These are phyloP conservation scores for Crithidia acanthocephali DNA, from an alignment of 208 protist genomes.

Conservation along the genomic window DNA sequence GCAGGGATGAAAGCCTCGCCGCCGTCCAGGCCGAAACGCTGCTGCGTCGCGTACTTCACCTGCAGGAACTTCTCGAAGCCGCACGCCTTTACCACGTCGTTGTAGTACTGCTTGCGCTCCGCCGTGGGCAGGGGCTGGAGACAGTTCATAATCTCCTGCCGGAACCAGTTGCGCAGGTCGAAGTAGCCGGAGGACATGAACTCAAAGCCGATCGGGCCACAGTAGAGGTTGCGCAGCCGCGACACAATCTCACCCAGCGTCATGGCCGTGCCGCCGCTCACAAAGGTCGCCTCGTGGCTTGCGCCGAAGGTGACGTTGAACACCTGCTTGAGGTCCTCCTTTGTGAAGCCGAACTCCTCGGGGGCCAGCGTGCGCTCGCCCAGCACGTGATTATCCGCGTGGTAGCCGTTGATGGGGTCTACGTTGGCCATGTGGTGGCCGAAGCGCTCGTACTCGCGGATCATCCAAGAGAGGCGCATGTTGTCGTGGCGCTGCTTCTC, in stretches of 20 bases:
- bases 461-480: slow-evolving; percentile 92
- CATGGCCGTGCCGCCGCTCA: slow-evolving; percentile 72
- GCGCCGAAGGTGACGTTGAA: slow-evolving; percentile 86
- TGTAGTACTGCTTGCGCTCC: slow-evolving; percentile 73
- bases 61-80: slow-evolving; percentile 95
- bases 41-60: slow-evolving; percentile 93
- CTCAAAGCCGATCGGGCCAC: slow-evolving; percentile 94
- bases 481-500: slow-evolving; percentile 88
- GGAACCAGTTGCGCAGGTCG: slow-evolving; percentile 96
- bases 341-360: slow-evolving; percentile 82
- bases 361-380: slow-evolving; percentile 52
- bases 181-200: slow-evolving; percentile 97
- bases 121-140: slow-evolving; percentile 51
- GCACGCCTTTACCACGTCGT: slow-evolving; percentile 89
- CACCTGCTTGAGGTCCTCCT: slow-evolving; percentile 70
- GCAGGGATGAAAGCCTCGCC: slow-evolving; percentile 96
- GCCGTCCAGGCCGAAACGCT: slow-evolving; percentile 98
- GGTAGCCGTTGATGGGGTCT: slow-evolving; percentile 64
- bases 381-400: slow-evolving; percentile 23
- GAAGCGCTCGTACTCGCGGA: slow-evolving; percentile 85
- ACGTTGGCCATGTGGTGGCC: slow-evolving; percentile 85
- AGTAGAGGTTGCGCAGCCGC: slow-evolving; percentile 88
- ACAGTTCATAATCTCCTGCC: slow-evolving; percentile 87
- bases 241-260: slow-evolving; percentile 81
- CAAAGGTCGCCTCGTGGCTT: slow-evolving; percentile 77